These are phyloP conservation scores for Aspergillus steynii DNA, from an alignment of 495 filamentous ascomycete genomes.

Conservation along the genomic window DNA sequence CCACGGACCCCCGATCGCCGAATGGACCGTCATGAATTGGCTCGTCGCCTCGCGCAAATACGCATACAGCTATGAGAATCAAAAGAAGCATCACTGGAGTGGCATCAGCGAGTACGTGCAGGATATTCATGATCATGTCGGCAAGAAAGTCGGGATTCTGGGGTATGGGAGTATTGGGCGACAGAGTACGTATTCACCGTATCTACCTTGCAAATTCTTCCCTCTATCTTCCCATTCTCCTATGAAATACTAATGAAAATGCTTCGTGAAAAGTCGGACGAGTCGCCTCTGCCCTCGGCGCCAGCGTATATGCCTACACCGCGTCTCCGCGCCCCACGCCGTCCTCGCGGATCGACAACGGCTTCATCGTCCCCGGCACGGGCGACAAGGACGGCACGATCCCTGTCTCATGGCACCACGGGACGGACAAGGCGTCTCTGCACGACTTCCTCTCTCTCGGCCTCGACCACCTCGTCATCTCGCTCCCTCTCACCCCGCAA, in stretches of 20 bases:
- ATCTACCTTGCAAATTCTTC: not conserved
- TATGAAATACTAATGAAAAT: not conserved
- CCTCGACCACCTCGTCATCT: conserved; percentile 74
- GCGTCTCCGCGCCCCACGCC: conserved; percentile 58
- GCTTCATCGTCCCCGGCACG: conserved; percentile 72
- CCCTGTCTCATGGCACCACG: conserved; percentile 73
- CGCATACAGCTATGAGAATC: conserved; percentile 42
- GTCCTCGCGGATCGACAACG: conserved; percentile 58
- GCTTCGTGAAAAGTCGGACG: conserved; percentile 49
- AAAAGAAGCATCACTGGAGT: conserved; percentile 44
- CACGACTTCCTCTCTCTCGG: conserved; percentile 66
- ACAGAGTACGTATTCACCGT: conserved; percentile 44
- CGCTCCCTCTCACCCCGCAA: conserved; percentile 68
- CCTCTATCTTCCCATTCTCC: too few relatives aligned
- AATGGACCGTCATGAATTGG: conserved; percentile 66
- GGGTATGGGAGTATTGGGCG: conserved; percentile 86
- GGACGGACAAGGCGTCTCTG: conserved; percentile 57
- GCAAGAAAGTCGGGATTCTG: conserved; percentile 67
- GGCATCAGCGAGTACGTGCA: conserved; percentile 16
- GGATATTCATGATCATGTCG: conserved; percentile 49
- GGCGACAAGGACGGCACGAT: conserved; percentile 75
- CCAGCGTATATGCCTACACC: conserved; percentile 81
- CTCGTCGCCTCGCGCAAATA: conserved; percentile 58
- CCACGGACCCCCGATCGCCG: conserved; percentile 81
- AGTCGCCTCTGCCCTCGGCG: conserved; percentile 70